Evolutionary conservation across 2,329 filamentous ascomycete species (phyloP).

Genomic region (Pseudopyrenochaeta lycopersici): DNA sequence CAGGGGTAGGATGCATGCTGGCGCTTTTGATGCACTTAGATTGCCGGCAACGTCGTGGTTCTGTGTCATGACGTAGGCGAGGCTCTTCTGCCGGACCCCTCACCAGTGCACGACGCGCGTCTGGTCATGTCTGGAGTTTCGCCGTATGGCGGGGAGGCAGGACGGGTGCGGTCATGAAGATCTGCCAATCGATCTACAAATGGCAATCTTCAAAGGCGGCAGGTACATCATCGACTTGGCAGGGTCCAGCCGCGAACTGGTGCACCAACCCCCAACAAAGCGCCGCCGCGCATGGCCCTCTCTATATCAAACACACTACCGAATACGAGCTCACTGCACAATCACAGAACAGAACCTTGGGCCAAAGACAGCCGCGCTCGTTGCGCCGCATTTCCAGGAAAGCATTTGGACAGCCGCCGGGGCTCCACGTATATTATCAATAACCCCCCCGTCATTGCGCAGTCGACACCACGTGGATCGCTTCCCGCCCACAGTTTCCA

Average conservation of each 20-base stretch:
- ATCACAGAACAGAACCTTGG: constrained; percentile 5
- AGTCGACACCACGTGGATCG: constrained; percentile 27
- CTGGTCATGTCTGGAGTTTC: constrained; percentile 13
- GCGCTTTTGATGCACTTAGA: neutral
- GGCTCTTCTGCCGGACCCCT: constrained; percentile 5
- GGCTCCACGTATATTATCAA: neutral
- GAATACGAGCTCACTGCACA: neutral
- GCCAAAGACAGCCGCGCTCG: too few relatives aligned
- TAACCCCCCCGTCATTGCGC: constrained; percentile 26
- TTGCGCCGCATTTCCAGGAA: neutral
- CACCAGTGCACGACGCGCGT: constrained; percentile 4
- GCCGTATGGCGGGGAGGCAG: constrained; percentile 1
- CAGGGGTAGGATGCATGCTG: constrained; percentile 67
- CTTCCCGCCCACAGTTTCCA: neutral
- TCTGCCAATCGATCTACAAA: constrained; percentile 9
- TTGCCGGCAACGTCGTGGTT: neutral
- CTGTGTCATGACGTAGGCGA: constrained; percentile 23
- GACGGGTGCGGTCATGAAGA: constrained; percentile 11
- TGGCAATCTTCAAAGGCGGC: neutral
- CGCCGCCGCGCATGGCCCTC: neutral
- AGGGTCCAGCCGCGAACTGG: constrained; percentile 27
- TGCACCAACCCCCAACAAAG: neutral
- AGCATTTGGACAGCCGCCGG: neutral
- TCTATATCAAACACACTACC: neutral
- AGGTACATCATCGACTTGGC: constrained; percentile 1